Percentiles rank a stretch among this genome's conserved stretches.
phyloP scores from a whole-genome alignment of 2,329 filamentous ascomycete genomes.

The Talaromyces sp. region DNA sequence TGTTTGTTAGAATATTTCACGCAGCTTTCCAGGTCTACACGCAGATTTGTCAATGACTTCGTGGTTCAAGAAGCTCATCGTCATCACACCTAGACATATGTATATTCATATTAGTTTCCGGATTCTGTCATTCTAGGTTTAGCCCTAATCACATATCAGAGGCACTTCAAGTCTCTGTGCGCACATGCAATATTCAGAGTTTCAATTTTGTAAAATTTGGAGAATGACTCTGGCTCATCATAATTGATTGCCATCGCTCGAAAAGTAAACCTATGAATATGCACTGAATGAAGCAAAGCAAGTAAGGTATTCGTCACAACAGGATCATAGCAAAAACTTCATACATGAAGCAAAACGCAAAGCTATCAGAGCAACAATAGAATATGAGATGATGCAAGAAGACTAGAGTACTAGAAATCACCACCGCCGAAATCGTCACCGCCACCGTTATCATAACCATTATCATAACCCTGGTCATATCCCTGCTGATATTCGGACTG shows the following conservation, averaged over 20 bases:
- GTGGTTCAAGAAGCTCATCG: too few relatives aligned
- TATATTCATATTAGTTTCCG: too few relatives aligned
- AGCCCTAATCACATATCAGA: neutral
- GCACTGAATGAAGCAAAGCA: neutral
- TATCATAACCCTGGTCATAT: conserved; percentile 27
- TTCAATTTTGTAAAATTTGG: too few relatives aligned
- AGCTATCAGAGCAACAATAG: neutral
- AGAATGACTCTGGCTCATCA: neutral
- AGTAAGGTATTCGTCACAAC: neutral
- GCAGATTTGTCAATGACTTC: too few relatives aligned
- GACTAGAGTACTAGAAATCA: conserved; percentile 23
- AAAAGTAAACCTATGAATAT: neutral
- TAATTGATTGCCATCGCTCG: neutral
- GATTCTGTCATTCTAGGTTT: neutral
- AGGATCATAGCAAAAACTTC: neutral
- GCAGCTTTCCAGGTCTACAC: too few relatives aligned
- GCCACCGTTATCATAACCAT: conserved; percentile 22
- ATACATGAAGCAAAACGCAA: neutral
- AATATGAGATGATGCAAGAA: neutral
- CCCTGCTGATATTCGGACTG: conserved; percentile 50
- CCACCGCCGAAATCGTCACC: conserved; percentile 31
- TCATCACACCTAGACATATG: neutral
- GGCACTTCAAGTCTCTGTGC: too few relatives aligned
- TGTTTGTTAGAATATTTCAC: too few relatives aligned
- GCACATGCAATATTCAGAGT: too few relatives aligned